Evolutionary conservation across 495 filamentous ascomycete genomes (phyloP).

Genomic region (Melanomma pulvis-pyrius): DNA sequence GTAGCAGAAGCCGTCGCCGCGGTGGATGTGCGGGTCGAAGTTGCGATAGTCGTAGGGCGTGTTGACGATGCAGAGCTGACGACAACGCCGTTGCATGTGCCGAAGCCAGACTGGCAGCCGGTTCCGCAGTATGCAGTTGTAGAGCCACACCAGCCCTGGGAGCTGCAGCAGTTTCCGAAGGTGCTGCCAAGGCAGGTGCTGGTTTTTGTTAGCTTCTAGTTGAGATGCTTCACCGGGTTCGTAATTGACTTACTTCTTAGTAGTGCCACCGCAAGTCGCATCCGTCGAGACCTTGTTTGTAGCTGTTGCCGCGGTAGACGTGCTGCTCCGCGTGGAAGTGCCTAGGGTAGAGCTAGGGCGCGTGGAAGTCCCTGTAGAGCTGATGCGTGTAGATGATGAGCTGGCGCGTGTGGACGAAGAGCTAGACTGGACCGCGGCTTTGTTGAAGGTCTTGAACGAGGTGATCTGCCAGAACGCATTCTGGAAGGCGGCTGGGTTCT

Average conservation of each 20-base stretch:
- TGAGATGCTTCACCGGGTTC: not conserved
- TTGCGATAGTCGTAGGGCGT: too few relatives aligned
- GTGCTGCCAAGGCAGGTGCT: conserved; percentile 9
- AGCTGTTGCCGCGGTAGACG: not conserved
- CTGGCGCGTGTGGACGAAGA: conserved; percentile 9
- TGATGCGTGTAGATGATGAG: not conserved
- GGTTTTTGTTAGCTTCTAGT: not conserved
- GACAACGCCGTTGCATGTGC: conserved; percentile 4
- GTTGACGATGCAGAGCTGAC: too few relatives aligned
- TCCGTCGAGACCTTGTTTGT: not conserved
- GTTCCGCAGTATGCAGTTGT: conserved; percentile 6
- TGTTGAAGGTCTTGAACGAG: conserved; percentile 40
- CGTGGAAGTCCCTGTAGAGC: not conserved
- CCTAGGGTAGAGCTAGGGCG: not conserved
- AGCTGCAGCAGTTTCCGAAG: conserved; percentile 24
- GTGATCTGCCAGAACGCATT: conserved; percentile 45
- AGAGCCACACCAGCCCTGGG: conserved; percentile 21
- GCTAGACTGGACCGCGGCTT: conserved; percentile 3
- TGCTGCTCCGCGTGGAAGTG: not conserved
- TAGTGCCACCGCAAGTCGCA: not conserved
- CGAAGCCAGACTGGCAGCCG: conserved; percentile 25
- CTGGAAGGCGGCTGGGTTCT: conserved; percentile 42
- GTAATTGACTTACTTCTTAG: not conserved
- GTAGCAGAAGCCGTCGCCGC: too few relatives aligned
- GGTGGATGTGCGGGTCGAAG: too few relatives aligned